phyloP scores from a whole-genome alignment of 805 yeast species.

The Hanseniaspora meyeri region DNA sequence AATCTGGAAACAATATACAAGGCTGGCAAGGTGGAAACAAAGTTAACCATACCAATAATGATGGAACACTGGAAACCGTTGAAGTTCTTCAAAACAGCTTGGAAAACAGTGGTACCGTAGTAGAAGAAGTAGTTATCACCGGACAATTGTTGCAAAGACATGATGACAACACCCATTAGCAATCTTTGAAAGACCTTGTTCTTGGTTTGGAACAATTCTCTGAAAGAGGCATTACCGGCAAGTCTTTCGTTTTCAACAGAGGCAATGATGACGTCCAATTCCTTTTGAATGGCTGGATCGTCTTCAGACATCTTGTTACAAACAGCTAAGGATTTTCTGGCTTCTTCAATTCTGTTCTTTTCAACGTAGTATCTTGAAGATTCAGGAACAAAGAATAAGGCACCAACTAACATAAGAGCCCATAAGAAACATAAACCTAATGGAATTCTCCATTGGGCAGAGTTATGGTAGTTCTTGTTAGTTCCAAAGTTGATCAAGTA shows the following conservation, averaged over 20 bases:
- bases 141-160: slow-evolving; percentile 52
- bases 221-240: slow-evolving; percentile 45
- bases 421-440: slow-evolving; percentile 38
- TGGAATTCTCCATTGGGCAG: slow-evolving; percentile 53
- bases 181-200: slow-evolving; percentile 41
- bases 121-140: slow-evolving; percentile 54
- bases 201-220: slow-evolving; percentile 45
- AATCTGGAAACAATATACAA: slow-evolving; percentile 37
- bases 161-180: slow-evolving; percentile 40
- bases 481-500: slow-evolving; percentile 56
- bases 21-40: slow-evolving; percentile 40
- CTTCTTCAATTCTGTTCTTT: slow-evolving; percentile 39
- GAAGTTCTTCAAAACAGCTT: slow-evolving; percentile 24
- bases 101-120: slow-evolving; percentile 36
- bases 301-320: slow-evolving; percentile 39
- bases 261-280: slow-evolving; percentile 39
- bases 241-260: slow-evolving; percentile 46
- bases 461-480: slow-evolving; percentile 35
- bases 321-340: slow-evolving; percentile 39
- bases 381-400: slow-evolving; percentile 52
- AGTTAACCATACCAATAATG: slow-evolving; percentile 43
- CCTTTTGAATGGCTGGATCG: slow-evolving; percentile 36
- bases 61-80: slow-evolving; percentile 47
- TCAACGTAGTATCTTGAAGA: slow-evolving; percentile 51
- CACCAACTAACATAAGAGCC: slow-evolving; percentile 29